Base-by-base conservation (phyloP, 805 yeast species). In the Candida arabinofermentans region DNA sequence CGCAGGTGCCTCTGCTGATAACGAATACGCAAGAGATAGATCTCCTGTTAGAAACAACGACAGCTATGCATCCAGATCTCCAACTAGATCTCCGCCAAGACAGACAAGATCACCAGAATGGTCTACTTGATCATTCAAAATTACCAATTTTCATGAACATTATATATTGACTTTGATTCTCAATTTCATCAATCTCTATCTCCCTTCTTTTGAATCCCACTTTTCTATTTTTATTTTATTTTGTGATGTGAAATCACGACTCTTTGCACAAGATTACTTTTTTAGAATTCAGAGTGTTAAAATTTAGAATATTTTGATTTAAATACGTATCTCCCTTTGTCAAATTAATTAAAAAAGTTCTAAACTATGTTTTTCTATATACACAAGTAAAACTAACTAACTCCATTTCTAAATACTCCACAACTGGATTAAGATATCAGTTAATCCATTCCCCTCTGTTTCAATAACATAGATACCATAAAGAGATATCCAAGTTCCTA, bases 391-490 rank as follows among this genome's bases (percentile, higher is more conserved):
- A 29, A 14, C 10, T n/a, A 6, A 29, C 17, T 10, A 29, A 5
- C 5, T 12, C 19, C 17, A 12, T 10, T 19, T 36, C 27, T 18
- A 53, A 27, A 80, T 75, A 34, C 51, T 57, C 96, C 96, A 90
- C 37, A 86, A 51, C 53, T 69, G 71, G 47, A 66, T 59, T 31
- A 86, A 55, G 42, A 91, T 70, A 43, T 81, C 87, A 42, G 80
- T 72, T 27, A 91, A 51, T 6, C 99, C 99, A 55, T 79, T 81
- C 51, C 81, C 83, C 46, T 83, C 79, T 10, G 95, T 83, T 59
- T 85, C 91, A 57, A 89, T 70, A 47, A 82, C 71, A 64, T 89
- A 93, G 41, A 91, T 69, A 46, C 98, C 99, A 57, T 83, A 79
- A 45, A 82, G 71, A 12, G 86, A 77, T 27, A 83, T 67, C 40